Percentiles rank a stretch among this genome's conserved stretches.
These are phyloP conservation scores for Rhodamnia rubescens DNA, from an alignment of 345 rosid species.

Conservation along the genomic window DNA sequence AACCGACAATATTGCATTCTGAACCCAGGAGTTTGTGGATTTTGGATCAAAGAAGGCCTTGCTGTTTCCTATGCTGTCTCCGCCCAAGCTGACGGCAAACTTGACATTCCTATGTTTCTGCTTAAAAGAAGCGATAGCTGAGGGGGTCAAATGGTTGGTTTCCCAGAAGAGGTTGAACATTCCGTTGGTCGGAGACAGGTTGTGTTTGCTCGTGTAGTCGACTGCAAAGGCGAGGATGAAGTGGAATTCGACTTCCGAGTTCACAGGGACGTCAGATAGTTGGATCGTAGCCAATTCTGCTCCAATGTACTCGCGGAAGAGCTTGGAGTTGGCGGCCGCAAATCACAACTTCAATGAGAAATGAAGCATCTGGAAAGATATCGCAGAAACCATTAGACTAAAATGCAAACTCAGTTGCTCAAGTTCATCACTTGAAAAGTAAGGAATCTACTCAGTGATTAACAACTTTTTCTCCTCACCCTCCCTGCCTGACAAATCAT, in stretches of 20 bases:
- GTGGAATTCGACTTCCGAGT: conserved; percentile 21
- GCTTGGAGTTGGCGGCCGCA: conserved; percentile 13
- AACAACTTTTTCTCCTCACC: not conserved
- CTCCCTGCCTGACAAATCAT: not conserved
- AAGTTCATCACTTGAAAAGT: not conserved
- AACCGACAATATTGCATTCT: conserved; percentile 27
- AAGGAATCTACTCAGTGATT: not conserved
- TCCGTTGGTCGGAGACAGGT: conserved; percentile 24
- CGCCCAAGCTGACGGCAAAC: conserved; percentile 28
- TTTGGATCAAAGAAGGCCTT: conserved; percentile 18
- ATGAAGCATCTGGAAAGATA: not conserved
- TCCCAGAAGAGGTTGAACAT: conserved; percentile 30
- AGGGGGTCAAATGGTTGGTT: conserved; percentile 13
- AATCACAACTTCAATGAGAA: not conserved
- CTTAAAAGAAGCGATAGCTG: conserved; percentile 23
- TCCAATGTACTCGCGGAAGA: conserved; percentile 32
- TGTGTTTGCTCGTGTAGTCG: conserved; percentile 14
- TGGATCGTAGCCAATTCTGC: conserved; percentile 16
- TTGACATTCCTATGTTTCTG: conserved; percentile 14
- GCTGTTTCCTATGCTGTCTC: conserved; percentile 7
- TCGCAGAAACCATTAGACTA: not conserved
- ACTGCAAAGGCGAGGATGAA: conserved; percentile 33
- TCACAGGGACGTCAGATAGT: conserved; percentile 22
- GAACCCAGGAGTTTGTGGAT: conserved; percentile 21
- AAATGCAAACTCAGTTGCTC: not conserved